These are phyloP conservation scores for Apophysomyces ossiformis DNA, from an alignment of 371 early-diverging fungal species.

Conservation along the genomic window DNA sequence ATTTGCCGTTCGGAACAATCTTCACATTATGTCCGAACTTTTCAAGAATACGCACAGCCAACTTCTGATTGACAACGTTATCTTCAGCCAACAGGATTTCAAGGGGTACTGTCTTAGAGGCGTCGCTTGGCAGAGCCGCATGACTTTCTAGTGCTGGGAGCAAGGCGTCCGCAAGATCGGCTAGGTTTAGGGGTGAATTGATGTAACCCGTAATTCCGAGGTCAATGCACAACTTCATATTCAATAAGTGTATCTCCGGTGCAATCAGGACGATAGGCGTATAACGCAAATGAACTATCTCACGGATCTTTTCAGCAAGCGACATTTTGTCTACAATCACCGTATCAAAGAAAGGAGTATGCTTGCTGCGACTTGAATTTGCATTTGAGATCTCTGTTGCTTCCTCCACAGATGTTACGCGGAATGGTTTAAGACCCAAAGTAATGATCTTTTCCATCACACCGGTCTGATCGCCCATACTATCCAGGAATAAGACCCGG, in stretches of 20 bases:
- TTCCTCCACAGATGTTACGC: constrained; percentile 39
- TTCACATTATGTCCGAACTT: constrained; percentile 73
- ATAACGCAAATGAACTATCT: constrained; percentile 56
- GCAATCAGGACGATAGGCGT: constrained; percentile 66
- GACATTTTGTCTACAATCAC: constrained; percentile 46
- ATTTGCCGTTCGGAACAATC: constrained; percentile 73
- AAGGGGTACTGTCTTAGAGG: constrained; percentile 53
- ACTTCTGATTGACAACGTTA: constrained; percentile 80
- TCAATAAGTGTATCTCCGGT: constrained; percentile 46
- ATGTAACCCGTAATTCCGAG: constrained; percentile 70
- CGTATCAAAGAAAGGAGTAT: constrained; percentile 42
- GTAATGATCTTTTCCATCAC: constrained; percentile 23
- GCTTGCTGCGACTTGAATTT: constrained; percentile 23
- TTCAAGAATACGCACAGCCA: constrained; percentile 73
- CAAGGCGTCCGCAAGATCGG: constrained; percentile 66
- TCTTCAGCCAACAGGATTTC: constrained; percentile 81
- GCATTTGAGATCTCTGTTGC: constrained; percentile 33
- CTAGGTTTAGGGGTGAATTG: constrained; percentile 58
- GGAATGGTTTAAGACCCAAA: constrained; percentile 28
- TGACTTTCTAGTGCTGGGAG: constrained; percentile 70
- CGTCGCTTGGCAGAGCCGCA: constrained; percentile 59
- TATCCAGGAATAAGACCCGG: constrained; percentile 57
- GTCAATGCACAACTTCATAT: constrained; percentile 69
- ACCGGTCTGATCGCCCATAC: constrained; percentile 24
- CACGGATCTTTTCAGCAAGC: constrained; percentile 47